Base-by-base conservation (phyloP, 352 stramenopile species). In the Thalassiosira exigua region DNA sequence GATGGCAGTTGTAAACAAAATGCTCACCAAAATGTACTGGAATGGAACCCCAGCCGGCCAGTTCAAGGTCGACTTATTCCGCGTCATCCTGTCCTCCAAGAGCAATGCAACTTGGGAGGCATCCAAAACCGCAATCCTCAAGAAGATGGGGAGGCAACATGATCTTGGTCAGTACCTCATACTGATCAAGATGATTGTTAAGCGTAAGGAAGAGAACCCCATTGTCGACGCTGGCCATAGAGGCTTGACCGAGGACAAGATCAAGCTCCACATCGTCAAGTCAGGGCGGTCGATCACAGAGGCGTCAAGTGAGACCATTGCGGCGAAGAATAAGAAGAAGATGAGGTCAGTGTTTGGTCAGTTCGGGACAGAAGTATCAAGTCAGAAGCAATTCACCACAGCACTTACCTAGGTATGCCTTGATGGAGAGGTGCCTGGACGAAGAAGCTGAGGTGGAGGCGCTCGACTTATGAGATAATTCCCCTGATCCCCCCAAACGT, bases 1-100 rank as follows among this genome's bases (percentile, higher is more conserved):
- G 21, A 57, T 57, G 50, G 50, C 50, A 12, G 9, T 57, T 11
- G 24, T 57, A 14, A 26, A 14, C 14, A 26, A 57, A 24, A 57
- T 57, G 50, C 22, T 57, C 9, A 57, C 14, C 12, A 57, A 57
- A 26, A 24, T 12, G 50, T 57, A 57, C 22, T 57, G 50, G 50
- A 57, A 26, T 11, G 24, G 24, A 11, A 27, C 22, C 12, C 9
- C 12, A 14, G 50, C 50, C 9, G 50, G 9, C 12, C 9, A 26
- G 9, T 26, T 57, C 12, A 57, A 57, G 50, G 21, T 24, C 12
- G 50, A 57, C 14, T 19, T 57, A 11, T 57, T 57, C 50, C 50
- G 50, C 14, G 50, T 57, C 12, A 14, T 57, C 11, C 50, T 19
- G 24, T 57, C 50, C 9, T 57, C 22, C 50, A 24, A 26, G 22